phyloP scores from a whole-genome alignment of 1,284 basidiomycete species.

The Papiliotrema laurentii region DNA sequence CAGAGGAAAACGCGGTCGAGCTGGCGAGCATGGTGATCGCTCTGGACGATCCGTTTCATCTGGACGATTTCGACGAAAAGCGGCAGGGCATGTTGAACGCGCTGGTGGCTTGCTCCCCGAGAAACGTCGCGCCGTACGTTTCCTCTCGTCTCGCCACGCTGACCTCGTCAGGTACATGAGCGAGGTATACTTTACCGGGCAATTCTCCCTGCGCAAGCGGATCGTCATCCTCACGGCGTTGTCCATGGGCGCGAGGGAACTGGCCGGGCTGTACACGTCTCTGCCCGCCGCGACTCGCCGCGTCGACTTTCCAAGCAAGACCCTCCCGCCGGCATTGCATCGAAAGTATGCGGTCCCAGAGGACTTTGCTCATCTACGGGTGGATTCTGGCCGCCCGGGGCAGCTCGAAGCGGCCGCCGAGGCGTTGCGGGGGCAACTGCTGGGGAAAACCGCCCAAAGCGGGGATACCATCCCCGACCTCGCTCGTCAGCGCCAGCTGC shows the following conservation, averaged over 20 bases:
- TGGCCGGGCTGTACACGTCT: slow-evolving; percentile 65
- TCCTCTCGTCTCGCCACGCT: not conserved
- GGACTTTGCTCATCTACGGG: slow-evolving; percentile 5
- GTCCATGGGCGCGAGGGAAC: slow-evolving; percentile 76
- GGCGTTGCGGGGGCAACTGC: slow-evolving; percentile 30
- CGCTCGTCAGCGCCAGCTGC: slow-evolving; percentile 68
- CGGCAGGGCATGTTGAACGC: slow-evolving; percentile 72
- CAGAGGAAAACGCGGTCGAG: slow-evolving; percentile 83
- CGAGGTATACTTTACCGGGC: slow-evolving; percentile 87
- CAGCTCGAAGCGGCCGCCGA: slow-evolving; percentile 36
- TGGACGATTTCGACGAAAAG: slow-evolving; percentile 71
- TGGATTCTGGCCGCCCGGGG: too few relatives aligned
- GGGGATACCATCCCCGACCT: slow-evolving; percentile 56
- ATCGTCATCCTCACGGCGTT: slow-evolving; percentile 79
- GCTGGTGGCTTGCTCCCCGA: slow-evolving; percentile 71
- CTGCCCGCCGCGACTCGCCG: slow-evolving; percentile 26
- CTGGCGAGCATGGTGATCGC: slow-evolving; percentile 68
- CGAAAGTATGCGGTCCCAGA: slow-evolving; percentile 57
- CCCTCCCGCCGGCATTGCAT: slow-evolving; percentile 66
- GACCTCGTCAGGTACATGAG: slow-evolving; percentile 63
- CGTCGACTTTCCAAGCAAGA: slow-evolving; percentile 69
- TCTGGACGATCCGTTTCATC: slow-evolving; percentile 76
- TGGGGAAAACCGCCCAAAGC: slow-evolving; percentile 38
- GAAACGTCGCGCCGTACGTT: slow-evolving; percentile 70
- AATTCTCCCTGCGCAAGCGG: slow-evolving; percentile 82